Evolutionary conservation across 805 yeast species (phyloP).

Genomic region (Lipomyces yamadae): DNA sequence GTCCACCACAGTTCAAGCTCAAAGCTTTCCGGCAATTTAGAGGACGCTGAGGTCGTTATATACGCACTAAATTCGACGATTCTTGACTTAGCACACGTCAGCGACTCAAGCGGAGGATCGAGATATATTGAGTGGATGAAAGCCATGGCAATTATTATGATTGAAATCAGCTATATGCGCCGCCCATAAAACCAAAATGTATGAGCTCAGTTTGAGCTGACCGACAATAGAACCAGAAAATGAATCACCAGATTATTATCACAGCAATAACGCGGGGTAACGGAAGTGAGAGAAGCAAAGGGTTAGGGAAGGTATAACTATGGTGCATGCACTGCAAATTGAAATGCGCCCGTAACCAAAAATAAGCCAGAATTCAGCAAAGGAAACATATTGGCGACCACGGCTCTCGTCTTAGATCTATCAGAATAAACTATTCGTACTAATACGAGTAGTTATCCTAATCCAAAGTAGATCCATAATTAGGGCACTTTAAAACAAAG

Average conservation of each 20-base stretch:
- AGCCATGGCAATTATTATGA: background rate
- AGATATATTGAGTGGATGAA: background rate
- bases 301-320: no score
- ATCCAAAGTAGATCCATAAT: background rate
- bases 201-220: background rate
- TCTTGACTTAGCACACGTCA: constrained; percentile 22
- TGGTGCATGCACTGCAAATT: no score
- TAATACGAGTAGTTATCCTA: background rate
- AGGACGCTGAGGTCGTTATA: background rate
- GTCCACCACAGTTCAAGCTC: constrained; percentile 34
- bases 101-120: constrained; percentile 29
- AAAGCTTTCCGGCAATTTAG: constrained; percentile 14
- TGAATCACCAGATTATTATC: background rate
- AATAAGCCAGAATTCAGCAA: no score
- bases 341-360: no score
- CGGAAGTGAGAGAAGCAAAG: no score
- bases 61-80: constrained; percentile 28
- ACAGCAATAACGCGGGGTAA: no score
- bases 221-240: background rate
- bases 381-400: no score
- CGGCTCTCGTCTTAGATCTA: no score
- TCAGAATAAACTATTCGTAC: no score
- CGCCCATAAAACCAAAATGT: background rate
- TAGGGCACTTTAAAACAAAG: no score
- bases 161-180: background rate